Conservation (phyloP, 495 filamentous ascomycete species). For the Penicillium argentinense region DNA sequence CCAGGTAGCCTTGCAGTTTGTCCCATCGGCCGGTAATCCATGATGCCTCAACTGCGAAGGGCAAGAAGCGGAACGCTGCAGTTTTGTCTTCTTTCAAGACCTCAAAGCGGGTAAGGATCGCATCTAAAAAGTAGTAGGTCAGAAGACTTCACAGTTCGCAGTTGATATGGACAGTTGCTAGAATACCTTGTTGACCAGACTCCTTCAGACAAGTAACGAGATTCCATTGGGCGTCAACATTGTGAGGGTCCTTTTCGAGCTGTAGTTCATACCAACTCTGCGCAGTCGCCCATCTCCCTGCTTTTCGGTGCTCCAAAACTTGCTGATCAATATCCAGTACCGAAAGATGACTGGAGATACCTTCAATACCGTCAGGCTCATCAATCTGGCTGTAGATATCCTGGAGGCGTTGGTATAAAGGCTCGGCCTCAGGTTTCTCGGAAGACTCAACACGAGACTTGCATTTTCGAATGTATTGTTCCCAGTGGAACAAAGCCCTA, state of each 20-base stretch:
- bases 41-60: slow-evolving; percentile 84
- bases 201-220: slow-evolving; percentile 87
- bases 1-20: slow-evolving; percentile 68
- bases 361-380: slow-evolving; percentile 94
- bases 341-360: slow-evolving; percentile 81
- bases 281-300: slow-evolving; percentile 95
- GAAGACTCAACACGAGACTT: slow-evolving; percentile 37
- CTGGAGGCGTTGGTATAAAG: slow-evolving; percentile 74
- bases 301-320: slow-evolving; percentile 84
- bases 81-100: slow-evolving; percentile 59
- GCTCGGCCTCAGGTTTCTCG: slow-evolving; percentile 47
- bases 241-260: slow-evolving; percentile 72
- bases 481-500: slow-evolving; percentile 88
- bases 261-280: slow-evolving; percentile 97
- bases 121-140: slow-evolving; percentile 56
- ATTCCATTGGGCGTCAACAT: slow-evolving; percentile 75
- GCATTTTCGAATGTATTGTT: slow-evolving; percentile 77
- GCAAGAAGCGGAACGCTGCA: slow-evolving; percentile 59
- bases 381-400: slow-evolving; percentile 96
- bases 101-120: slow-evolving; percentile 80
- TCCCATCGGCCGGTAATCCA: slow-evolving; percentile 86
- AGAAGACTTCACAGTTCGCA: no score
- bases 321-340: slow-evolving; percentile 87
- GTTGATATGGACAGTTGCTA: no score
- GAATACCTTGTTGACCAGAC: slow-evolving; percentile 83